These are phyloP conservation scores for Beauveria asiatica DNA, from an alignment of 2,329 filamentous ascomycete species.

Conservation along the genomic window DNA sequence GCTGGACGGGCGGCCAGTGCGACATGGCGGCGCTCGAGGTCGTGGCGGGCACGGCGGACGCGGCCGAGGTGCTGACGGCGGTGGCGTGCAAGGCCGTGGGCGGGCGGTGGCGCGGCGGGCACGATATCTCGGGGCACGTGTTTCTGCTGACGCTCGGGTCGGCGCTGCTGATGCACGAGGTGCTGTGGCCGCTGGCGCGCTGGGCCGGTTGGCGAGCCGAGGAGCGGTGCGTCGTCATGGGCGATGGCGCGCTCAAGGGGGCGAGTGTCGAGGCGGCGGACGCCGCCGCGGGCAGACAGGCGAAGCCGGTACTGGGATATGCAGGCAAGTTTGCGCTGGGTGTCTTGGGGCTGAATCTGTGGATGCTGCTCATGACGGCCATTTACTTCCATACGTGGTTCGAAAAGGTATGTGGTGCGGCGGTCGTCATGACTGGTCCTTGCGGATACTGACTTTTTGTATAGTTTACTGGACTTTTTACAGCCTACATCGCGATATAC, in stretches of 20 bases:
- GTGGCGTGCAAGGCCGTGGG: constrained; percentile 76
- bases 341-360: constrained; percentile 66
- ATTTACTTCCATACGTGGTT: constrained; percentile 99
- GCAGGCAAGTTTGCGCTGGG: constrained; percentile 48
- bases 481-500: constrained; percentile 39
- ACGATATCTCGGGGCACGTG: constrained; percentile 93
- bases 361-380: constrained; percentile 98
- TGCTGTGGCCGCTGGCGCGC: constrained; percentile 49
- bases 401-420: constrained; percentile 64
- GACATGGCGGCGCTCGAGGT: constrained; percentile 46
- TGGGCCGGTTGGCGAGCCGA: constrained; percentile 39
- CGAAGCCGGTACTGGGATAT: constrained; percentile 30
- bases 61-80: constrained; percentile 54
- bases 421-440: too few species aligned
- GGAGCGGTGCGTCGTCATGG: constrained; percentile 57
- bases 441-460: constrained; percentile 16
- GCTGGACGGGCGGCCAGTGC: constrained; percentile 81
- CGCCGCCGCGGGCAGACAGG: constrained; percentile 19
- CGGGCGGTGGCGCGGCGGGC: constrained; percentile 82
- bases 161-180: constrained; percentile 73
- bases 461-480: constrained; percentile 45
- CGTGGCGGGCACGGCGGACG: constrained; percentile 36
- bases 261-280: constrained; percentile 38
- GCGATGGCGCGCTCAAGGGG: constrained; percentile 56
- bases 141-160: constrained; percentile 84